Conservation (phyloP, 164 flowering plant species). For the Houttuynia cordata region DNA sequence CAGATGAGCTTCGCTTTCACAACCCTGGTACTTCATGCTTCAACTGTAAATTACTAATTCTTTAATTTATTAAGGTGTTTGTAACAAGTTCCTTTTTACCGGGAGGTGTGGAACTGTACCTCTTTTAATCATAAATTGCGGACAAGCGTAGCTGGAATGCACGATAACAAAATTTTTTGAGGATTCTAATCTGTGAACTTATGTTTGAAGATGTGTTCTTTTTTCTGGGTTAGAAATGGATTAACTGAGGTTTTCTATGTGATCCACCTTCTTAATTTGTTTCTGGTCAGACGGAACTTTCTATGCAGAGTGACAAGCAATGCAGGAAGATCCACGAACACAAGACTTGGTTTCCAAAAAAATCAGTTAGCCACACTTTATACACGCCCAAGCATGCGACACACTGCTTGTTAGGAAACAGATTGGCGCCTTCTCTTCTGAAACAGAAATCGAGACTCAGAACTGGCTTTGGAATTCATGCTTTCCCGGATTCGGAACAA, state of each 20-base stretch:
- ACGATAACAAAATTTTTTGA: too few species aligned
- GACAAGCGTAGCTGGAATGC: too few species aligned
- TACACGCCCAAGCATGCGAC: constrained; percentile 21
- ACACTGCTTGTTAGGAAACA: constrained; percentile 15
- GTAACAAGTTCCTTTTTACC: too few species aligned
- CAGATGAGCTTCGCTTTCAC: too few species aligned
- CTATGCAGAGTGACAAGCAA: neutral
- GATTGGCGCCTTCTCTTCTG: constrained; percentile 67
- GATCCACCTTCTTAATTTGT: neutral
- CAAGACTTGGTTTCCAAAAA: neutral
- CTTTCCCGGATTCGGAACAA: constrained; percentile 45
- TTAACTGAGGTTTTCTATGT: neutral
- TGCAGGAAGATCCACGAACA: neutral
- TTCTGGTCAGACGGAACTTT: neutral
- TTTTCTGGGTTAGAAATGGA: neutral
- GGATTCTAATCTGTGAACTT: too few species aligned
- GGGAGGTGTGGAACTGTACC: too few species aligned
- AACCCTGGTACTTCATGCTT: too few species aligned
- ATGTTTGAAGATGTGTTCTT: too few species aligned
- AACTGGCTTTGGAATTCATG: constrained; percentile 29
- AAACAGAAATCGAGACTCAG: constrained; percentile 57
- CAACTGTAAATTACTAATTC: too few species aligned
- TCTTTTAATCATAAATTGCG: too few species aligned
- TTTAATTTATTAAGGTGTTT: too few species aligned
- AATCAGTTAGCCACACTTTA: constrained; percentile 12